These are phyloP conservation scores for Lactarius akahatsu DNA, from an alignment of 768 basidiomycete genomes.

Conservation along the genomic window DNA sequence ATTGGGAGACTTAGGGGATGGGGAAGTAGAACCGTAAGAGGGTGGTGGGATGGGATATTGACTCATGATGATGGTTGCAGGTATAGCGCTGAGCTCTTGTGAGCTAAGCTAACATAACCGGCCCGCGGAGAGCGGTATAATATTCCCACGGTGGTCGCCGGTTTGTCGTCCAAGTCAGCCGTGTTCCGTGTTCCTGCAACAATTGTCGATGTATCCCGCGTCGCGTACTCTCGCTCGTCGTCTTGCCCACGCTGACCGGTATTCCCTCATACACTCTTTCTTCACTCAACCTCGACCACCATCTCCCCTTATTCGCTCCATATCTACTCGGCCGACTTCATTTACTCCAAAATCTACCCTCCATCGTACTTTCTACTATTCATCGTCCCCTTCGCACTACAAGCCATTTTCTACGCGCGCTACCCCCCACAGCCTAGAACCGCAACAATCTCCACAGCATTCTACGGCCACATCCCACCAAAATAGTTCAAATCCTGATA, in stretches of 20 bases:
- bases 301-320: background rate
- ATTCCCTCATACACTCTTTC: slow-evolving; percentile 32
- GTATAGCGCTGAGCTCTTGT: background rate
- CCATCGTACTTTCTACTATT: slow-evolving; percentile 2
- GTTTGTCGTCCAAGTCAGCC: no score
- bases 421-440: background rate
- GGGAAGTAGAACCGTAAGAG: slow-evolving; percentile 48
- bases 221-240: slow-evolving; percentile 20
- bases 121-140: background rate
- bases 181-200: background rate
- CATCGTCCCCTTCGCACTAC: slow-evolving; percentile 4
- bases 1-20: slow-evolving; percentile 38
- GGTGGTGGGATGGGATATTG: slow-evolving; percentile 61
- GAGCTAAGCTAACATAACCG: background rate
- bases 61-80: slow-evolving; percentile 31
- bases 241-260: slow-evolving; percentile 29
- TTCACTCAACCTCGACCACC: slow-evolving; percentile 23
- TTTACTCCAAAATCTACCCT: slow-evolving; percentile 1
- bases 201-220: slow-evolving; percentile 12
- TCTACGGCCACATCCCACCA: background rate
- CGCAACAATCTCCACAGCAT: background rate
- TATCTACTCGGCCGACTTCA: background rate
- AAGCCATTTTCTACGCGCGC: background rate
- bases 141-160: slow-evolving; percentile 13
- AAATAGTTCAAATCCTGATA: slow-evolving; percentile 1